Percentiles rank a stretch among this genome's conserved stretches.
Evolutionary conservation across 1,139 yeast species (phyloP).

Genomic region (Suhomyces bolitotheri): DNA sequence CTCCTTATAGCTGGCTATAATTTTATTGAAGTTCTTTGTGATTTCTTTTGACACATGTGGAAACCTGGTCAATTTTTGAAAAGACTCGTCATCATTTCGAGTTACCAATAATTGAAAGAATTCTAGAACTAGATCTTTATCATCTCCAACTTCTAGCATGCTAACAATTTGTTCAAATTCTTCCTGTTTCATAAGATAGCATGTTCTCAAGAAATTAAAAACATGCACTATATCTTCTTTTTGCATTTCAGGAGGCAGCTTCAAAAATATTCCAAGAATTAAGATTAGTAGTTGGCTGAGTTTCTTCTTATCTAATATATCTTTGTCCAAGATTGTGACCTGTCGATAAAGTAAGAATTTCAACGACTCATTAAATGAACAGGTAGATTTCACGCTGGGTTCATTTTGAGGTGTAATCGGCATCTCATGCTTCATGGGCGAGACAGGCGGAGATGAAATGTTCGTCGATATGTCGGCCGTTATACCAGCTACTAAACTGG

Average conservation of each 20-base stretch:
- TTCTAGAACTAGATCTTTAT: conserved; percentile 23
- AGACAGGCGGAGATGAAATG: neutral
- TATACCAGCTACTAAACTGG: neutral
- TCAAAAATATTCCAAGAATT: conserved; percentile 33
- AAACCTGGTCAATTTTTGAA: conserved; percentile 28
- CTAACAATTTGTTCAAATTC: conserved; percentile 23
- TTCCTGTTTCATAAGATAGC: conserved; percentile 34
- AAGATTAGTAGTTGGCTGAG: conserved; percentile 34
- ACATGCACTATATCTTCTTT: conserved; percentile 26
- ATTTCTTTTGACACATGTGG: conserved; percentile 34
- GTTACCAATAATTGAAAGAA: conserved; percentile 33
- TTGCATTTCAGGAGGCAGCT: conserved; percentile 19
- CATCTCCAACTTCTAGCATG: conserved; percentile 16
- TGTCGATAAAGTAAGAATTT: conserved; percentile 48
- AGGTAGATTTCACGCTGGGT: neutral
- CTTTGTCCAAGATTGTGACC: conserved; percentile 36
- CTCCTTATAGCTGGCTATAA: conserved; percentile 24
- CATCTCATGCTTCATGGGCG: neutral
- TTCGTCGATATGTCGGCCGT: conserved; percentile 1
- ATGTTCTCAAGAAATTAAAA: conserved; percentile 41
- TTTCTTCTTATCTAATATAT: conserved; percentile 31
- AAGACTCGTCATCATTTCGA: conserved; percentile 43
- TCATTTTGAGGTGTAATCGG: conserved; percentile 4
- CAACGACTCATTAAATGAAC: conserved; percentile 15
- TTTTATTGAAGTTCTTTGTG: conserved; percentile 24